Conservation (phyloP, 106 monocot genomes). For the Acorus calamus region DNA sequence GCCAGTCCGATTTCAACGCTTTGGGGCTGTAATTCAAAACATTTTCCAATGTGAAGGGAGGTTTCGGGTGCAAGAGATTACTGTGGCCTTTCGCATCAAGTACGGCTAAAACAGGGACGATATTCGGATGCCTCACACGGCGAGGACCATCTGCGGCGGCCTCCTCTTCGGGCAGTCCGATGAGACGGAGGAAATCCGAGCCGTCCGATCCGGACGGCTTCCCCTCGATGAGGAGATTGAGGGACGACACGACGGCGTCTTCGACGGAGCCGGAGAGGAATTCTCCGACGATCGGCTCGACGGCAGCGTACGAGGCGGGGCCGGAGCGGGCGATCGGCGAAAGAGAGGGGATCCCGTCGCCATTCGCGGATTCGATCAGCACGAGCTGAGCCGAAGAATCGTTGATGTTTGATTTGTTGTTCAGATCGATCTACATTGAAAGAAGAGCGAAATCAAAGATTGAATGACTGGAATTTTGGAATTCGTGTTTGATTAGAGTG, state of each 20-base stretch:
- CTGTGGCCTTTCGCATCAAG: conserved; percentile 27
- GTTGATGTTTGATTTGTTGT: conserved; percentile 2
- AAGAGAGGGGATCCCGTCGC: not conserved
- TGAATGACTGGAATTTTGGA: too few species aligned
- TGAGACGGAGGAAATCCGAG: conserved; percentile 45
- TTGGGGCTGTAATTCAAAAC: conserved; percentile 70
- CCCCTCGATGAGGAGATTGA: conserved; percentile 50
- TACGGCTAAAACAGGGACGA: conserved; percentile 57
- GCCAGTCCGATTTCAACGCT: conserved; percentile 80
- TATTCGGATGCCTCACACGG: conserved; percentile 79
- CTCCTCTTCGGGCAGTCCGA: conserved; percentile 46
- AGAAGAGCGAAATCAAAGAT: not conserved
- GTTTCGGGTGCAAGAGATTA: conserved; percentile 54
- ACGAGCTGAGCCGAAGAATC: conserved; percentile 36
- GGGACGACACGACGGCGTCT: conserved; percentile 61
- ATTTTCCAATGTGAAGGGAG: conserved; percentile 59
- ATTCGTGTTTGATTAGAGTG: not conserved
- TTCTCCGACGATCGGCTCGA: not conserved
- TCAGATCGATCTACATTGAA: conserved; percentile 1
- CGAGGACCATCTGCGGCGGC: conserved; percentile 13
- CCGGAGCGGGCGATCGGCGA: too few species aligned
- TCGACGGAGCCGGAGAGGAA: conserved; percentile 19
- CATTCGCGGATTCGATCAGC: conserved; percentile 22
- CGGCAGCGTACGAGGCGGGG: too few species aligned
- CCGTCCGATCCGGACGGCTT: conserved; percentile 22